Percentiles rank a stretch among this genome's conserved stretches.
phyloP scores from a whole-genome alignment of 2,329 filamentous ascomycete species.

The Emmonsia crescens region DNA sequence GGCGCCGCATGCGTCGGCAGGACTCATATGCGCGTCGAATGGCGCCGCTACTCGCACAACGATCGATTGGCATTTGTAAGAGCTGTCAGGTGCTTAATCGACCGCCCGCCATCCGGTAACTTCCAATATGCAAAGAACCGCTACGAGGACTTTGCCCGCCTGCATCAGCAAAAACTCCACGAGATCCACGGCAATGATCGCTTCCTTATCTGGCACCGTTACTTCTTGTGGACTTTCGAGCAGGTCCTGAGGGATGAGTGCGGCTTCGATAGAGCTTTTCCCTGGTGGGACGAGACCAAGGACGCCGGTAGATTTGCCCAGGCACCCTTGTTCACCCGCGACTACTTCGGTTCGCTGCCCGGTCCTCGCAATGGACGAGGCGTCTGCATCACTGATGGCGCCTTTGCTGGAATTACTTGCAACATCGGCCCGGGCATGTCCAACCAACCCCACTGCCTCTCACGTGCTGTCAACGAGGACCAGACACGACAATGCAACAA shows the following conservation, averaged over 20 bases:
- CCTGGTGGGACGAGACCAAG: slow-evolving; percentile 6
- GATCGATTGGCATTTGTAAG: slow-evolving; percentile 2
- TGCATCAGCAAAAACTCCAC: not conserved
- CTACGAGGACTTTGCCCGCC: slow-evolving; percentile 4
- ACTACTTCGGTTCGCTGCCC: slow-evolving; percentile 4
- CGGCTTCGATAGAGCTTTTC: slow-evolving; percentile 1
- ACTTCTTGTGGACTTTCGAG: slow-evolving; percentile 13
- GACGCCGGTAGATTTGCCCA: slow-evolving; percentile 7
- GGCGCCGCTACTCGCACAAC: not conserved
- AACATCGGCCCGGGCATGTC: slow-evolving; percentile 2
- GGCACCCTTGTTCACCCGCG: not conserved
- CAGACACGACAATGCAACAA: not conserved
- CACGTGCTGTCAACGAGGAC: slow-evolving; percentile 1
- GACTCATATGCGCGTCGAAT: not conserved
- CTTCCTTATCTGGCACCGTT: slow-evolving; percentile 6
- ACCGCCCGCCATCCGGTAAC: not conserved
- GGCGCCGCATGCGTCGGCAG: not conserved
- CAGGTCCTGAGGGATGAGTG: slow-evolving; percentile 13
- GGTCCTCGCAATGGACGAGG: not conserved
- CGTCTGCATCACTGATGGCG: slow-evolving; percentile 3
- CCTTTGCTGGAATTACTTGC: slow-evolving; percentile 3
- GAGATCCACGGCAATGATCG: slow-evolving; percentile 1
- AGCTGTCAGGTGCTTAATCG: not conserved
- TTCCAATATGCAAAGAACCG: slow-evolving; percentile 1
- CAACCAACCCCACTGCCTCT: slow-evolving; percentile 1